Evolutionary conservation across 768 basidiomycete genomes (phyloP).

Genomic region (Russula sp.): DNA sequence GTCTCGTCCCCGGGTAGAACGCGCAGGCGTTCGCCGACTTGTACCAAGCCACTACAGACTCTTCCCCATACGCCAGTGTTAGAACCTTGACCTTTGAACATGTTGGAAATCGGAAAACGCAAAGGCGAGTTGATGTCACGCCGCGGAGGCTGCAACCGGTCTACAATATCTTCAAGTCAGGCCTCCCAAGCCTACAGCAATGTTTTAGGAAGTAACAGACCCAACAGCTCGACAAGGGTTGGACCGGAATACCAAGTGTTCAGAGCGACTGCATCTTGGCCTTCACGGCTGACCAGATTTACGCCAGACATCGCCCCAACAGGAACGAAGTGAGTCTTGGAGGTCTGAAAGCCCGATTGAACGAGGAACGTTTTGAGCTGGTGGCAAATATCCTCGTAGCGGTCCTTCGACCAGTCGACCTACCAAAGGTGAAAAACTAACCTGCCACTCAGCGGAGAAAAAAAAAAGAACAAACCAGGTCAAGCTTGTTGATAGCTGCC

Average conservation of each 20-base stretch:
- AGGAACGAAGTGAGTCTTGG: constrained; percentile 79
- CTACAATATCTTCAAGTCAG: constrained; percentile 33
- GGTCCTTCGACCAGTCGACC: constrained; percentile 81
- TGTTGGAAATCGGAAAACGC: constrained; percentile 88
- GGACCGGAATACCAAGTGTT: constrained; percentile 79
- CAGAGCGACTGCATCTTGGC: constrained; percentile 40
- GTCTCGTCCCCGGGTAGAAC: constrained; percentile 91
- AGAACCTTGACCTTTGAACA: constrained; percentile 83
- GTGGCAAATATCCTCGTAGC: constrained; percentile 80
- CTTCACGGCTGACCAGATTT: constrained; percentile 56
- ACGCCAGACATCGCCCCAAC: constrained; percentile 87
- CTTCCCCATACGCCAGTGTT: constrained; percentile 76
- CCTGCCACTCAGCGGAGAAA: neutral
- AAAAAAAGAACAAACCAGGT: constrained; percentile 49
- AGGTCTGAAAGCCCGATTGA: constrained; percentile 78
- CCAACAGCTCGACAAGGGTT: constrained; percentile 76
- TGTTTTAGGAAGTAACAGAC: constrained; percentile 34
- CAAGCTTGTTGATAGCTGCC: constrained; percentile 92
- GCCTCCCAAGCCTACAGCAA: neutral
- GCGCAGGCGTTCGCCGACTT: constrained; percentile 83
- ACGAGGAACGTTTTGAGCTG: constrained; percentile 71
- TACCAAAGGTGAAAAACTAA: constrained; percentile 27
- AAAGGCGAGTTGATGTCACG: constrained; percentile 72
- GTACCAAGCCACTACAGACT: constrained; percentile 80
- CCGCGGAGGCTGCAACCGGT: constrained; percentile 71